Conservation (phyloP, 2,329 filamentous ascomycete genomes). For the Decorospora gaudefroyi region DNA sequence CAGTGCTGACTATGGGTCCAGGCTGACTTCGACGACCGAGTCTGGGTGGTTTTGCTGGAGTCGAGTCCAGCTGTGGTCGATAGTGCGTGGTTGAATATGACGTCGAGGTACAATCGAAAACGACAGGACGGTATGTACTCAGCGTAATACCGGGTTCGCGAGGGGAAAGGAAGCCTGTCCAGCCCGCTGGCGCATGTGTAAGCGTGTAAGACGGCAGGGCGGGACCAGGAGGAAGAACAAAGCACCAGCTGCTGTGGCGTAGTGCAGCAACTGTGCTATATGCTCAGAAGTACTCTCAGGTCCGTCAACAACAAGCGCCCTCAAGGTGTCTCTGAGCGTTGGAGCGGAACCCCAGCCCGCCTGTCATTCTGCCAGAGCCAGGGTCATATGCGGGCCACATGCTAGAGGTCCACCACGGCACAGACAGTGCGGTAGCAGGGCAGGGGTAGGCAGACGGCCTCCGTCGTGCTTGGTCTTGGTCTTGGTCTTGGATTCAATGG, state of each 20-base stretch:
- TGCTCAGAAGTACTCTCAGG: slow-evolving; percentile 21
- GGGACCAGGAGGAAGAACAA: slow-evolving; percentile 21
- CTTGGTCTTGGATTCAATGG: slow-evolving; percentile 39
- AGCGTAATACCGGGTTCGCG: slow-evolving; percentile 26
- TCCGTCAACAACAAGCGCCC: slow-evolving; percentile 19
- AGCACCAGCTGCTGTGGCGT: slow-evolving; percentile 23
- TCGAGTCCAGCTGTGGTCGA: slow-evolving; percentile 5
- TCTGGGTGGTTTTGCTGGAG: slow-evolving; percentile 6
- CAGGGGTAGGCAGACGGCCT: slow-evolving; percentile 31
- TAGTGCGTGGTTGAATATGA: slow-evolving; percentile 13
- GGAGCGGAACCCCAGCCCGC: slow-evolving; percentile 31
- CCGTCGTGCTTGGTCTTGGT: slow-evolving; percentile 38
- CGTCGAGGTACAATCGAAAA: slow-evolving; percentile 27
- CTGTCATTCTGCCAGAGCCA: slow-evolving; percentile 38
- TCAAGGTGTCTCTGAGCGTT: slow-evolving; percentile 31
- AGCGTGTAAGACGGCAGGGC: slow-evolving; percentile 17
- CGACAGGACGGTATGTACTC: slow-evolving; percentile 33
- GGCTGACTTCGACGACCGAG: slow-evolving; percentile 1
- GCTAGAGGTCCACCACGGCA: slow-evolving; percentile 29
- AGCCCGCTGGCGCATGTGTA: slow-evolving; percentile 31
- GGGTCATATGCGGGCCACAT: slow-evolving; percentile 36
- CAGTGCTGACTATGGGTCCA: too few relatives aligned
- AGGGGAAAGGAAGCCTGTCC: slow-evolving; percentile 24
- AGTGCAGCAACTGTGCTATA: slow-evolving; percentile 30
- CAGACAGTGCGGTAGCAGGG: slow-evolving; percentile 35